Evolutionary conservation across 2,329 filamentous ascomycete species (phyloP).

Genomic region (Tolypocladium ophioglossoides): DNA sequence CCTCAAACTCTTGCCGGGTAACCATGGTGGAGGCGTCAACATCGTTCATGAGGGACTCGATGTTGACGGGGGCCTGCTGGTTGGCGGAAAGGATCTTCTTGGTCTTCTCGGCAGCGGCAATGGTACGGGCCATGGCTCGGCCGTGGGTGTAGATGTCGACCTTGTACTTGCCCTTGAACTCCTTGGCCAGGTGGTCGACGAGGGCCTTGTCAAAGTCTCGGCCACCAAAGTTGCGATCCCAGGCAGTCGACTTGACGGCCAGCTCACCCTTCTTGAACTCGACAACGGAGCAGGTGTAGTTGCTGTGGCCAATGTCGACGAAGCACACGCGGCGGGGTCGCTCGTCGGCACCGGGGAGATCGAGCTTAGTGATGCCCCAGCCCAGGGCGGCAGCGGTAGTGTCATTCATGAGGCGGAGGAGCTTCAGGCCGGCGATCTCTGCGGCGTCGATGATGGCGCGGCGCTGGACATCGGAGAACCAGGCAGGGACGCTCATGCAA

Average conservation of each 20-base stretch:
- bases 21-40: constrained; percentile 82
- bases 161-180: constrained; percentile 98
- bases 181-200: constrained; percentile 86
- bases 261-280: constrained; percentile 98
- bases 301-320: constrained; percentile 91
- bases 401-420: constrained; percentile 93
- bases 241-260: constrained; percentile 83
- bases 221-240: constrained; percentile 92
- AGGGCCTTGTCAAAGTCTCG: constrained; percentile 94
- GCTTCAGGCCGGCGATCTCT: constrained; percentile 87
- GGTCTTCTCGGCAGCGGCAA: constrained; percentile 85
- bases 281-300: constrained; percentile 88
- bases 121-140: constrained; percentile 80
- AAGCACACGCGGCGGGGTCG: constrained; percentile 85
- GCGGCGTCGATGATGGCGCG: constrained; percentile 81
- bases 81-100: constrained; percentile 99
- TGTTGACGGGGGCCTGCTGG: constrained; percentile 83
- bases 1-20: constrained; percentile 89
- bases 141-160: constrained; percentile 86
- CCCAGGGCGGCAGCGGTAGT: constrained; percentile 92
- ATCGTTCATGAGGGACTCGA: constrained; percentile 98
- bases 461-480: constrained; percentile 95
- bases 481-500: constrained; percentile 87
- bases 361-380: constrained; percentile 95
- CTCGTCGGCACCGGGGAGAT: constrained; percentile 81